Base-by-base conservation (phyloP, 2,329 filamentous ascomycete genomes). In the Monosporascus sp. region DNA sequence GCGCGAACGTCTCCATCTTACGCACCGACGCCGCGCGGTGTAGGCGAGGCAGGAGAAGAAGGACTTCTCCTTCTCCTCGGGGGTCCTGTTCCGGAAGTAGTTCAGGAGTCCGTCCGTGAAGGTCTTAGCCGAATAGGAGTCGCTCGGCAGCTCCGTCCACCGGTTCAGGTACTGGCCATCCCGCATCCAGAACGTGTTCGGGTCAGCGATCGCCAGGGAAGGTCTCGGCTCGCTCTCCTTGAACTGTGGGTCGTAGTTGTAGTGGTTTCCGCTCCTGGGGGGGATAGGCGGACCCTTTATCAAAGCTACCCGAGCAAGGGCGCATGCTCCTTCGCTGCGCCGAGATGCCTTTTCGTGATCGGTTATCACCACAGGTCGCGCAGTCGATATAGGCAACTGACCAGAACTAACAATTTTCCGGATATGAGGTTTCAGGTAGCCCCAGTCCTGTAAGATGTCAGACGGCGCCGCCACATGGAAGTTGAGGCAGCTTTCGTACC, bases 1-100 rank as follows among this genome's bases (percentile, higher is more conserved):
- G 79, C 79, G 50, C n/a, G n/a, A 75, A 81, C 5, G 77, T 71
- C 56, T 80, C 61, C 61, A 64, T 65, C 9, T 49, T 51, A 1
- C 62, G 55, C 4, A 55, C 53, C 18, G 43, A 58, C 37, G 50
- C 39, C 22, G 41, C 54, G 76, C 77, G 2, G 75, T 75, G 60
- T 76, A 79, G 0, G 77, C 70, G 1, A 74, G 69, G 54, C 76
- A 78, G 1, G 68, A 72, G 57, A 79, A 78, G 67, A 78, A 78
- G 0, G 76, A 75, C 38, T 72, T 65, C 48, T 69, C 62, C 18
- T 71, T 69, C 11, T 70, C 63, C 7, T 66, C 61, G 46, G 65
- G 66, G 2, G 66, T 62, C 11, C 69, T 65, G 8, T 70, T 68
- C 22, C 8, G 49, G 49, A 43, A 47, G 22, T 54, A 57, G 2